Base-by-base conservation (phyloP, 345 rosid species). In the Populus tremula region DNA sequence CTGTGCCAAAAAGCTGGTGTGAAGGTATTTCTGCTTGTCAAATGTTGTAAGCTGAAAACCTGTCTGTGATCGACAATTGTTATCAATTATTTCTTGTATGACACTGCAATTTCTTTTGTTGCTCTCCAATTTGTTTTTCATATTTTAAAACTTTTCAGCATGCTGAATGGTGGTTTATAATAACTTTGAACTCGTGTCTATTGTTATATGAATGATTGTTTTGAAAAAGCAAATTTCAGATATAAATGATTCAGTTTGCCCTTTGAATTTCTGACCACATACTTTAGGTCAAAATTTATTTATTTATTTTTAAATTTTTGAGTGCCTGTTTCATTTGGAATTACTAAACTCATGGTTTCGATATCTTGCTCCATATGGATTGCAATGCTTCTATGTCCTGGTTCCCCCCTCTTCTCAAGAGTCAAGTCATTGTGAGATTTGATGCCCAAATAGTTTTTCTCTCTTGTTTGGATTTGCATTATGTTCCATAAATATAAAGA, bases 1-100 rank as follows among this genome's bases (percentile, higher is more conserved):
- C 76, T 82, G 62, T 82, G 85, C 41, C 75, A 82, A 78, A 67
- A 78, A 12, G 85, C 85, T 70, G 85, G 85, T 27, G 82, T 82
- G 64, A 82, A 78, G 85, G 85, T 82, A 74, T 27, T 6, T 72
- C 11, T 49, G 17, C 73, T 45, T 75, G 21, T 54, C 50, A 31
- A 54, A 8, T 7, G 35, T 53, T 50, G 65, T 64, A 11, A 29
- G 67, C 64, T 62, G 68, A 73, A 38, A 64, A 23, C 39, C 23
- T 31, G 31, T 25, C 49, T 62, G 21, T 59, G 73, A 45, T 29
- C 6, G 53, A 14, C 21, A 17, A 53, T 33, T n/a, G 50, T 5
- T 10, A 21, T 8, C 53, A 1, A 23, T 38, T 13, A 45, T 69
- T 69, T 35, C 20, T 65, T 14, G 69, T 7, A 65, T 65, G 68